These are phyloP conservation scores for Mycosphaerella sp. DNA, from an alignment of 2,329 filamentous ascomycete genomes.

Conservation along the genomic window DNA sequence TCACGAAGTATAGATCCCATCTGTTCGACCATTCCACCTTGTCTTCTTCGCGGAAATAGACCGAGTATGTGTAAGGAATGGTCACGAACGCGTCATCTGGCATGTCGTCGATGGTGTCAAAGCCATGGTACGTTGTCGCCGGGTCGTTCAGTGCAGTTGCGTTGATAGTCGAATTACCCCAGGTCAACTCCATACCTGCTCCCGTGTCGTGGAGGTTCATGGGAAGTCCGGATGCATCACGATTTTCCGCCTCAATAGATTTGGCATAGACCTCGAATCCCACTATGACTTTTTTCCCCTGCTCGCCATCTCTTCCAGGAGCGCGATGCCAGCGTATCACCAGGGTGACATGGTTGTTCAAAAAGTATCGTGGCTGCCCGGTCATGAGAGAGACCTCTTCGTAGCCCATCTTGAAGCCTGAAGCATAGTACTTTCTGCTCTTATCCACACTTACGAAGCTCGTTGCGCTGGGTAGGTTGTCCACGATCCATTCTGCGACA, in stretches of 20 bases:
- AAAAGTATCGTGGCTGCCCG: slow-evolving; percentile 59
- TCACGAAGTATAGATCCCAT: slow-evolving; percentile 87
- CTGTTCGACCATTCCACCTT: slow-evolving; percentile 74
- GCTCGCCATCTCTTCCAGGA: slow-evolving; percentile 59
- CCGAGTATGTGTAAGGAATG: slow-evolving; percentile 81
- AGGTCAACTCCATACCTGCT: slow-evolving; percentile 61
- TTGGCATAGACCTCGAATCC: slow-evolving; percentile 89
- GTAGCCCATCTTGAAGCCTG: slow-evolving; percentile 83
- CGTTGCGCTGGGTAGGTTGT: slow-evolving; percentile 82
- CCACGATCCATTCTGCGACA: slow-evolving; percentile 88
- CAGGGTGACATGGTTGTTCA: slow-evolving; percentile 85
- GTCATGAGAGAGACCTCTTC: slow-evolving; percentile 57
- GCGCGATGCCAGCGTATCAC: slow-evolving; percentile 72
- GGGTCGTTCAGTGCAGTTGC: slow-evolving; percentile 46
- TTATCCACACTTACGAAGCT: slow-evolving; percentile 84
- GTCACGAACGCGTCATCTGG: slow-evolving; percentile 61
- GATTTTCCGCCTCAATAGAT: slow-evolving; percentile 60
- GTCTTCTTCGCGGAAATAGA: slow-evolving; percentile 80
- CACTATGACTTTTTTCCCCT: slow-evolving; percentile 71
- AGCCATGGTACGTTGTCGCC: slow-evolving; percentile 45
- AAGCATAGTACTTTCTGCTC: slow-evolving; percentile 77
- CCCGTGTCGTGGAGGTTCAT: slow-evolving; percentile 57
- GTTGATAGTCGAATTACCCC: slow-evolving; percentile 56
- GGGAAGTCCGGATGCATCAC: slow-evolving; percentile 61
- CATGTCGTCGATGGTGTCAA: slow-evolving; percentile 45